These are phyloP conservation scores for Petrea volubilis DNA, from an alignment of 257 asterid genomes.

Conservation along the genomic window DNA sequence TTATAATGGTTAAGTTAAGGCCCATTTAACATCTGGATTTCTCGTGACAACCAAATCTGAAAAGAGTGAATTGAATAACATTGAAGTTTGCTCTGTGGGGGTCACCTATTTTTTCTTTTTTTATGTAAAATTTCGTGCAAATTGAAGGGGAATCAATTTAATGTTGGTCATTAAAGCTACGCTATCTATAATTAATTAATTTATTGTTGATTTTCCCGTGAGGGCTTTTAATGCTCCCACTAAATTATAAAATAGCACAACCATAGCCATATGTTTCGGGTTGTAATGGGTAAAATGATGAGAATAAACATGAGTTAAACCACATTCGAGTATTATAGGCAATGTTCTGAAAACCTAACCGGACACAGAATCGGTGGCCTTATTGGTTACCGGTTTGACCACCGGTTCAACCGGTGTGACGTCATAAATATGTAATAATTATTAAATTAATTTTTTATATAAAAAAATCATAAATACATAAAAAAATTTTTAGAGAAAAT, in stretches of 20 bases:
- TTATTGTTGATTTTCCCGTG: constrained; percentile 24
- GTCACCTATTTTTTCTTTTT: constrained; percentile 7
- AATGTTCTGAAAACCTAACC: no score
- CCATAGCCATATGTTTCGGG: no score
- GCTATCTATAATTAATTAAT: constrained; percentile 30
- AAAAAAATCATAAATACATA: no score
- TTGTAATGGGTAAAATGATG: no score
- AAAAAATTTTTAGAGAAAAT: no score
- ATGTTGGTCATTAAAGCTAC: constrained; percentile 23
- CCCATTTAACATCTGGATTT: constrained; percentile 27
- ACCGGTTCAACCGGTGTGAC: no score
- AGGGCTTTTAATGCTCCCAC: constrained; percentile 21
- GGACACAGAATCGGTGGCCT: no score
- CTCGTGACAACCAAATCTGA: constrained; percentile 32
- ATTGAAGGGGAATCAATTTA: constrained; percentile 22
- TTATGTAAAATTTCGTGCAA: constrained; percentile 8
- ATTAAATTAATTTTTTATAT: no score
- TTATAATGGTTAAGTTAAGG: neutral
- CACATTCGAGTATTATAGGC: no score
- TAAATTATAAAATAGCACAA: neutral
- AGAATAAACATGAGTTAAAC: no score
- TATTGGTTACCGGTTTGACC: no score
- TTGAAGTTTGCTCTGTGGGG: constrained; percentile 14
- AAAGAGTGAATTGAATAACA: constrained; percentile 16
- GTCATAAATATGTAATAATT: no score